Evolutionary conservation across 768 basidiomycete genomes (phyloP), one percentile per base, ranked within the genome.

Genomic region (Psilocybe cyanescens): DNA sequence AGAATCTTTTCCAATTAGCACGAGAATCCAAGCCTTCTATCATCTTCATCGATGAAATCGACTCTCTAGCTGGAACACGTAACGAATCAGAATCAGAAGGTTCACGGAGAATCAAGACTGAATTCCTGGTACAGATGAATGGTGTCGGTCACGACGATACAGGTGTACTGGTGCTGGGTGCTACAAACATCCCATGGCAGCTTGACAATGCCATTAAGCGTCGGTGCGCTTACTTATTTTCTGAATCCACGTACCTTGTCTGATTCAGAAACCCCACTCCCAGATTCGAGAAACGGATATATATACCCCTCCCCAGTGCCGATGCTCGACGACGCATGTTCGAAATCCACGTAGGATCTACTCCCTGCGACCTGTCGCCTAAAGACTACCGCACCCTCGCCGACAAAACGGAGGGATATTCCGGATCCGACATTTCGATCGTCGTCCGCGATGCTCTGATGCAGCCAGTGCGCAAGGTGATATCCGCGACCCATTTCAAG

Each of bases 121-220:
- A 98, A 75, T 97, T 95, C 65, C 79, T 95, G 52, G 93, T 95
- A n/a, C 94, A 98, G 72, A 99, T 99, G 95, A 94, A 99, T 64
- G 97, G 97, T 44, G 97, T 99, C 1, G 97, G 97, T 0, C 94
- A 98, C 70, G 97, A 99, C 61, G 96, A 97, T 74, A 92, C 92
- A 0, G 97, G 97, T 8, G 94, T 99, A 0, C 84, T 99, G 17
- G 95, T 99, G 8, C 84, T 99, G 19, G 97, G 96, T 31, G 97
- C 97, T 8, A 99, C 97, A 4, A 99, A 99, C 67, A 97, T 99
- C 55, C 97, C 97, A 2, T 99, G 97, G 97, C 93, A 95, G 71
- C 83, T 98, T 49, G 97, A 99, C 72, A 91, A 93, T 64, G 97
- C 97, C 47, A 98, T 98, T 78, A 99, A 98, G 75, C 90, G 97